Percentiles rank a stretch among this genome's conserved stretches.
Conservation (phyloP, 2,329 filamentous ascomycete genomes). For the Aspergillus neoniger region DNA sequence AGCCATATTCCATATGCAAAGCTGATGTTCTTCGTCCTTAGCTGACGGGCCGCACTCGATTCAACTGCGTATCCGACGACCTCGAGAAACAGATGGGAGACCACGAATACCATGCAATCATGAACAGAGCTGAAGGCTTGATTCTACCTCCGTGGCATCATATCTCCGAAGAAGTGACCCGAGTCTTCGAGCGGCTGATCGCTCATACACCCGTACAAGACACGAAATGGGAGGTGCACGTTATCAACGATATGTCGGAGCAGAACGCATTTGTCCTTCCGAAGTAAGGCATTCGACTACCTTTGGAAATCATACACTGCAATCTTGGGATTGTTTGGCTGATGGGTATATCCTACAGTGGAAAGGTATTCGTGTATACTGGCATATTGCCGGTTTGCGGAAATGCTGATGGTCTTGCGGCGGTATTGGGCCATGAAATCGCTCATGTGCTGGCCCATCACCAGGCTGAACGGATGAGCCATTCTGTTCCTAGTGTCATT, state of each 20-base stretch:
- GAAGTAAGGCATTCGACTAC: constrained; percentile 40
- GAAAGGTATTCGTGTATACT: constrained; percentile 66
- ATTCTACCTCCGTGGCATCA: constrained; percentile 49
- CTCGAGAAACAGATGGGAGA: constrained; percentile 49
- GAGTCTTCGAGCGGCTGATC: constrained; percentile 57
- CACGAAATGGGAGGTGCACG: constrained; percentile 58
- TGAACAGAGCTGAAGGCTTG: constrained; percentile 47
- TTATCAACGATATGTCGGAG: constrained; percentile 53
- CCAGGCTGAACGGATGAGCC: constrained; percentile 57
- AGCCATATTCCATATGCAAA: neutral
- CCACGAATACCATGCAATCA: constrained; percentile 50
- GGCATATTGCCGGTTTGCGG: constrained; percentile 60
- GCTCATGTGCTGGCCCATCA: constrained; percentile 64
- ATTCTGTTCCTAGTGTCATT: constrained; percentile 21
- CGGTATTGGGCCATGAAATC: constrained; percentile 65
- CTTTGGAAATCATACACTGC: too few species aligned
- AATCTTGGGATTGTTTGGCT: constrained; percentile 1
- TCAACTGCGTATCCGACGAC: constrained; percentile 56
- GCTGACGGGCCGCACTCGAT: constrained; percentile 58
- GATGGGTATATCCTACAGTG: constrained; percentile 34
- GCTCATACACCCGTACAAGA: constrained; percentile 52
- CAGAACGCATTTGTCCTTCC: constrained; percentile 66
- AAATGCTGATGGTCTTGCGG: constrained; percentile 60
- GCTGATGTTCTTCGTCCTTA: constrained; percentile 19
- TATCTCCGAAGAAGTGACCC: constrained; percentile 44